phyloP scores from a whole-genome alignment of 2,329 filamentous ascomycete genomes.

The Dactylella cylindrospora region DNA sequence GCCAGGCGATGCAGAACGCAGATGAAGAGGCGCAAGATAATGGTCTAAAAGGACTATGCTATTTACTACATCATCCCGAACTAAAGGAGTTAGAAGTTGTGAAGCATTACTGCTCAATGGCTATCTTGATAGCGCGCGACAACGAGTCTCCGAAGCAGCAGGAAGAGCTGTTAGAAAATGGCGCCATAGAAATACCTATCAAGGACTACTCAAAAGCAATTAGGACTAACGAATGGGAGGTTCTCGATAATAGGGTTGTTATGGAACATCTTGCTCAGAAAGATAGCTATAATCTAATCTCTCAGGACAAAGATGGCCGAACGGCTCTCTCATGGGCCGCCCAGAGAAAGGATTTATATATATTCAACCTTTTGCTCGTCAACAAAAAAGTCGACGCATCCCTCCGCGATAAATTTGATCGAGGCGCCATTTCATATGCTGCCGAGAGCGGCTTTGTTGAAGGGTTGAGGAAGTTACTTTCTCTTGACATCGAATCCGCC shows the following conservation, averaged over 20 bases:
- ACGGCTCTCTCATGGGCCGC: conserved; percentile 26
- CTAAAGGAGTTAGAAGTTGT: neutral
- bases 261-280: conserved; percentile 12
- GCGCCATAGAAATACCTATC: conserved; percentile 12
- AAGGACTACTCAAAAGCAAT: conserved; percentile 5
- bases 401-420: no score
- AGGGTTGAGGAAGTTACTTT: no score
- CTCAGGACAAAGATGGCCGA: conserved; percentile 11
- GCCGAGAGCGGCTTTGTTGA: no score
- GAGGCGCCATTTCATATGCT: no score
- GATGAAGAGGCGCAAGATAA: neutral
- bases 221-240: conserved; percentile 18
- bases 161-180: conserved; percentile 4
- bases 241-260: conserved; percentile 8
- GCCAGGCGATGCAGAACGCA: conserved; percentile 17
- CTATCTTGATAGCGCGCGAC: conserved; percentile 23
- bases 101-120: conserved; percentile 27
- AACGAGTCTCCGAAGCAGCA: conserved; percentile 3
- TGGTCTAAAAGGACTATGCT: conserved; percentile 22
- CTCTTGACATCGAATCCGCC: no score
- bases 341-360: no score
- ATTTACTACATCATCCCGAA: conserved; percentile 6
- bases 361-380: no score
- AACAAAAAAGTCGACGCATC: no score
- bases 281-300: conserved; percentile 2